phyloP scores from a whole-genome alignment of 2,329 filamentous ascomycete genomes.

The Fusarium tanahbumbuense region DNA sequence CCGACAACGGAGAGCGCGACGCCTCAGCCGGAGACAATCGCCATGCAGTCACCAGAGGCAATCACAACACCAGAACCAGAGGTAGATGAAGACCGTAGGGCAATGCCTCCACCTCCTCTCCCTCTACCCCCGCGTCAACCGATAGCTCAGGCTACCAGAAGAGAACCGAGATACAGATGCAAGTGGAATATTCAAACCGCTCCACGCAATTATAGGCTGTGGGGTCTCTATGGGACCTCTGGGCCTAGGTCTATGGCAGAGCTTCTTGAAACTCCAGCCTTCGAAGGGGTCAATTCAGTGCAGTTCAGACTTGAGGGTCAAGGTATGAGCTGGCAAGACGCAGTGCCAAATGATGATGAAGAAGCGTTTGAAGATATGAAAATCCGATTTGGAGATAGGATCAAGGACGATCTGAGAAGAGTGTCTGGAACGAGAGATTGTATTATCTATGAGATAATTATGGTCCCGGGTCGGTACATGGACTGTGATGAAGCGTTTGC shows the following conservation, averaged over 20 bases:
- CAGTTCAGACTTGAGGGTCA: conserved; percentile 6
- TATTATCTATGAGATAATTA: conserved; percentile 15
- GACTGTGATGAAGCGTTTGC: background rate
- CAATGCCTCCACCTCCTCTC: conserved; percentile 12
- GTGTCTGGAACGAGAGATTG: background rate
- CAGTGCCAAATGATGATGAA: background rate
- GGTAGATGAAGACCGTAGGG: background rate
- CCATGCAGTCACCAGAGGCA: background rate
- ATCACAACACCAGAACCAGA: background rate
- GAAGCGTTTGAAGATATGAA: conserved; percentile 18
- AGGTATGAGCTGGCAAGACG: conserved; percentile 23
- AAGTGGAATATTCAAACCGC: conserved; percentile 7
- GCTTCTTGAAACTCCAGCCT: background rate
- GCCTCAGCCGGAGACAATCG: background rate
- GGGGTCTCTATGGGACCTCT: background rate
- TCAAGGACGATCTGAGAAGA: background rate
- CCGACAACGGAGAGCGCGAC: background rate
- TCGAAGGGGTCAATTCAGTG: background rate
- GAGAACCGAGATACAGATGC: background rate
- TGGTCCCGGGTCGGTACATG: background rate
- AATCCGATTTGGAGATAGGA: background rate
- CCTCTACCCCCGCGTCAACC: background rate
- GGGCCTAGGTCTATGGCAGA: background rate
- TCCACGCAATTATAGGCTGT: background rate
- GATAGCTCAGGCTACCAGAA: background rate